Base-by-base conservation (phyloP, 345 rosid genomes). In the Luvunga scandens region DNA sequence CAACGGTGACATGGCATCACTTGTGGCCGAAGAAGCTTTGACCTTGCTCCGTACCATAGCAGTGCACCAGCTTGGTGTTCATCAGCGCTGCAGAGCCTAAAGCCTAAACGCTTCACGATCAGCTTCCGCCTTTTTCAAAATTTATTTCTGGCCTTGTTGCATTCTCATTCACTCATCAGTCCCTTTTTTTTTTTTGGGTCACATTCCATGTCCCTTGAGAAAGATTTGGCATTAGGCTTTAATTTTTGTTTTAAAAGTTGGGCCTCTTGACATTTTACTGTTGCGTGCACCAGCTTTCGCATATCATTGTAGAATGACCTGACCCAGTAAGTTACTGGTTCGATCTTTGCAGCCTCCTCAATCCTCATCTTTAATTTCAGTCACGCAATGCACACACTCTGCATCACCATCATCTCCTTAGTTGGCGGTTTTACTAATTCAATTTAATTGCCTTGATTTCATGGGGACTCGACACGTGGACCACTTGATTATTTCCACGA, bases 391-490 rank as follows among this genome's bases (percentile, higher is more conserved):
- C 45, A 2, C 45, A 39, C 4, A 39, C 16, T 2, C 45, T 39
- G 45, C 45, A 9, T 13, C 45, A 39, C 2, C 42, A 39, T 2
- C 48, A 2, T 12, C 50, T 42, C 50, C 16, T 45, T 1, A 0
- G 50, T 19, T 53, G 18, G 21, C 18, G 57, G 22, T 22, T 16
- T 12, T 6, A 1, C 7, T 36, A 36, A 36, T 36, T 36, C 9
- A 36, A 36, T 36, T 45, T 4, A 45, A 45, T 3, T 45, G 18
- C 45, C 63, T 64, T 77, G 81, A 66, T 76, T 36, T 71, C 10
- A 4, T 45, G 78, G 89, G 91, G 89, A 7, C 42, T 66, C 24
- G 85, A 74, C 89, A 84, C 87, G 85, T 84, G 86, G 84, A 72
- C 77, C 78, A 75, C 53, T 38, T 1, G 83, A 79, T 81, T 21